Percentiles rank a stretch among this genome's conserved stretches.
These are phyloP conservation scores for Dictyostelium capitatum DNA, from an alignment of 78 protist genomes.

Conservation along the genomic window DNA sequence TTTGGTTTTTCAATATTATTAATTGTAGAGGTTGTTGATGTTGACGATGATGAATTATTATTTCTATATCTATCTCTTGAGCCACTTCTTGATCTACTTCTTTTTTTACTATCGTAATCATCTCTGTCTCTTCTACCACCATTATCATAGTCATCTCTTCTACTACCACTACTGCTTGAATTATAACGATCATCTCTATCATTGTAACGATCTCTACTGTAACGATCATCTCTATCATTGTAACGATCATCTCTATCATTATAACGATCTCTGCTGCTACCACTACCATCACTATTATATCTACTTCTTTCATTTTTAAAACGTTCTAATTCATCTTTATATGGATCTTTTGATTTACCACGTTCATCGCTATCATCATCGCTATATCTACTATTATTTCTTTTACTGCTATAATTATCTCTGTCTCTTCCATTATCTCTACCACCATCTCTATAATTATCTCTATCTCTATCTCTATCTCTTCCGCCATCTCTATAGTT, in stretches of 20 bases:
- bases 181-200: slow-evolving; percentile 20
- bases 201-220: not conserved
- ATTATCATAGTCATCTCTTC: not conserved
- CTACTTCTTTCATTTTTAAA: slow-evolving; percentile 9
- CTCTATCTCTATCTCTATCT: not conserved
- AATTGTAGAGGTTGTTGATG: not conserved
- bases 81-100: slow-evolving; percentile 27
- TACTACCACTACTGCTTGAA: not conserved
- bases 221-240: not conserved
- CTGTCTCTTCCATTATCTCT: not conserved
- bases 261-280: not conserved
- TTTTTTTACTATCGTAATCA: not conserved
- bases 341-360: not conserved
- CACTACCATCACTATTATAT: not conserved
- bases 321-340: not conserved
- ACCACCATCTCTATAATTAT: not conserved
- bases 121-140: not conserved
- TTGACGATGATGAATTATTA: not conserved
- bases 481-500: not conserved
- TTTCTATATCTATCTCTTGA: slow-evolving; percentile 36
- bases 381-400: slow-evolving; percentile 11
- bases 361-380: not conserved
- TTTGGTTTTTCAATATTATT: not conserved
- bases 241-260: not conserved
- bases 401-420: slow-evolving; percentile 21